Evolutionary conservation across 331 rosid genomes (phyloP), one percentile per base, ranked within the genome.

Genomic region (Rhamnella rubrinervis): DNA sequence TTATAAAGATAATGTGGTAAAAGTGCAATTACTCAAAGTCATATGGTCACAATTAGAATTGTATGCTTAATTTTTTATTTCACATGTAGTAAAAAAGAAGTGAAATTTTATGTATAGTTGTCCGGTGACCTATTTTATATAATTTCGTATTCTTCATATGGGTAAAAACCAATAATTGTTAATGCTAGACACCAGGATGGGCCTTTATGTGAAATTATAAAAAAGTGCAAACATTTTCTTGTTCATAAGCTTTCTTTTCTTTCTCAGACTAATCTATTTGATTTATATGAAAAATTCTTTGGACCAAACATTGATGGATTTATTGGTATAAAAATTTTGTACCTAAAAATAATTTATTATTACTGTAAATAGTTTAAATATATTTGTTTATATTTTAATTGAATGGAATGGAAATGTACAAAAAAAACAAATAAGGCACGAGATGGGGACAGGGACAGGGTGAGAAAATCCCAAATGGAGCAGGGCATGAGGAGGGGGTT

Each of bases 211-310:
- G 70, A 16, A 61, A 68, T 16, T 68, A 41, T 68, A 14, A 8
- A 61, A 52, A 14, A 20, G 21, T 75, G 44, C 18, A 19, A 20
- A 2, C 46, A 44, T 44, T 44, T 44, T 8, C 13, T 44, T 14
- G 13, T 44, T 44, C 49, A 44, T 40, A 40, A 6, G 52, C 17
- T 59, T 58, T n/a, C n/a, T 61, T 39, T 18, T 59, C 6, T 25
- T 58, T 46, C 58, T 55, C 91, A 93, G 98, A 93, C 95, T 19
- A 93, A 91, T 85, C 97, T 97, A 13, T 93, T 93, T 75, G 98
- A 93, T 84, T 83, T 93, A 68, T 93, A 91, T 80, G 98, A 93
- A 91, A 86, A 97, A 55, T 91, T 93, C 78, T 93, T 93, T 75
- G 97, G 98, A 68, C 72, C 92, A 20, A 88, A 75, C 71, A 88